These are phyloP conservation scores for Colletotrichum tabaci DNA, from an alignment of 2,329 filamentous ascomycete genomes.

Conservation along the genomic window DNA sequence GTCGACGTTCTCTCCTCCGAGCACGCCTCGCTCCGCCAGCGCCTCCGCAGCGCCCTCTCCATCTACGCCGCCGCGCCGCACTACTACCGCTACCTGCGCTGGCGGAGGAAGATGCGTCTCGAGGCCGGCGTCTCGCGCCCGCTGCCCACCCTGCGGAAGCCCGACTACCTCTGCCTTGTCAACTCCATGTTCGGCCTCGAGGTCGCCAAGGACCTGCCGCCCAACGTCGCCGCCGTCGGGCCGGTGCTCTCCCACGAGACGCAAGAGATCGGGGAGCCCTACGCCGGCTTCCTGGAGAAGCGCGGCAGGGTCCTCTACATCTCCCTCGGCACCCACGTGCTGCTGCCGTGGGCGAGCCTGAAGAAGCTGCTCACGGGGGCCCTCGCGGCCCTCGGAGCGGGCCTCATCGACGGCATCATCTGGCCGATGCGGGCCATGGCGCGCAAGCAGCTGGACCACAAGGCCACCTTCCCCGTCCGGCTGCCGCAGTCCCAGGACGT, in stretches of 20 bases:
- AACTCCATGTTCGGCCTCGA: constrained; percentile 63
- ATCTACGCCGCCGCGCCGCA: too few relatives aligned
- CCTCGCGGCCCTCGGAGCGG: constrained; percentile 44
- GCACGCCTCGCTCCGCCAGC: too few relatives aligned
- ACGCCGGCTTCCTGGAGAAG: constrained; percentile 49
- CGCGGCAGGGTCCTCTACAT: constrained; percentile 56
- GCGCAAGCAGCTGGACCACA: background rate
- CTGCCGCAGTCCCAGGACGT: too few relatives aligned
- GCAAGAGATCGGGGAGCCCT: constrained; percentile 47
- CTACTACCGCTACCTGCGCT: constrained; percentile 37
- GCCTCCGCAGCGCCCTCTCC: too few relatives aligned
- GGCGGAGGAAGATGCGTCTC: constrained; percentile 53
- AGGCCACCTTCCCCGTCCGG: too few relatives aligned
- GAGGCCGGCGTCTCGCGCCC: constrained; percentile 51
- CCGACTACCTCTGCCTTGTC: constrained; percentile 58
- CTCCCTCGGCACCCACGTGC: constrained; percentile 59
- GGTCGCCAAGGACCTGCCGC: constrained; percentile 58
- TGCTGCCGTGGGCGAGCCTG: constrained; percentile 49
- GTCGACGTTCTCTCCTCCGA: constrained; percentile 51
- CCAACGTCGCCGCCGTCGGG: constrained; percentile 55
- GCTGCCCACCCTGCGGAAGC: constrained; percentile 51
- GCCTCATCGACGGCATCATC: constrained; percentile 2
- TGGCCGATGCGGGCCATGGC: background rate
- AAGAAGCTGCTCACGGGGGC: constrained; percentile 51
- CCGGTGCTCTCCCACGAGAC: constrained; percentile 57